Evolutionary conservation across 2,329 filamentous ascomycete species (phyloP).

Genomic region (Microdochium trichocladiopsis): DNA sequence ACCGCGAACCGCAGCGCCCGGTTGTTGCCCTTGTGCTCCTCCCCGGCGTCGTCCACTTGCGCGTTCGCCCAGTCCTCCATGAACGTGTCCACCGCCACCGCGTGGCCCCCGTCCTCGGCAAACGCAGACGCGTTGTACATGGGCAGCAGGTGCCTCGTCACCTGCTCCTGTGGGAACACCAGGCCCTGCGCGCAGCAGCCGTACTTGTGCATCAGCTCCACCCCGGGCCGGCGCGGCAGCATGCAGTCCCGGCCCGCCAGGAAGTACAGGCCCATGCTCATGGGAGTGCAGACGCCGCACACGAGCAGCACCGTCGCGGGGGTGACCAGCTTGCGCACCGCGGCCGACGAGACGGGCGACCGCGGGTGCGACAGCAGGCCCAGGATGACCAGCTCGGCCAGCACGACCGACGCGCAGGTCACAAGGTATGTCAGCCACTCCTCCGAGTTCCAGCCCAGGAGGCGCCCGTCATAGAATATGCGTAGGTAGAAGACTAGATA

Average conservation of each 20-base stretch:
- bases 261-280: conserved; percentile 16
- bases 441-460: conserved; percentile 19
- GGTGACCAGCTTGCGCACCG: conserved; percentile 7
- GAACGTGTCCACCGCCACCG: conserved; percentile 17
- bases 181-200: conserved; percentile 19
- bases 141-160: conserved; percentile 12
- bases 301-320: conserved; percentile 7
- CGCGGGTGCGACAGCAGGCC: conserved; percentile 4
- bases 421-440: conserved; percentile 13
- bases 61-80: conserved; percentile 14
- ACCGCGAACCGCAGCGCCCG: conserved; percentile 14
- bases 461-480: conserved; percentile 17
- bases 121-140: conserved; percentile 8
- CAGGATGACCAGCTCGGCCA: conserved; percentile 5
- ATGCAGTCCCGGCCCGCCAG: conserved; percentile 13
- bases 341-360: conserved; percentile 1
- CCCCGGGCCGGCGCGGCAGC: conserved; percentile 9
- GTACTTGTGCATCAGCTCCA: conserved; percentile 13
- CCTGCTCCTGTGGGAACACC: conserved; percentile 13
- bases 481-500: conserved; percentile 17
- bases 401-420: conserved; percentile 6
- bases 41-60: conserved; percentile 1
- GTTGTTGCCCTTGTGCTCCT: neutral
- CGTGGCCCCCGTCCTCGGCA: conserved; percentile 1
- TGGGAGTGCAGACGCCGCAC: conserved; percentile 11